Percentiles rank a stretch among this genome's conserved stretches.
Conservation (phyloP, 306 rosid genomes). For the Canavalia gladiata region DNA sequence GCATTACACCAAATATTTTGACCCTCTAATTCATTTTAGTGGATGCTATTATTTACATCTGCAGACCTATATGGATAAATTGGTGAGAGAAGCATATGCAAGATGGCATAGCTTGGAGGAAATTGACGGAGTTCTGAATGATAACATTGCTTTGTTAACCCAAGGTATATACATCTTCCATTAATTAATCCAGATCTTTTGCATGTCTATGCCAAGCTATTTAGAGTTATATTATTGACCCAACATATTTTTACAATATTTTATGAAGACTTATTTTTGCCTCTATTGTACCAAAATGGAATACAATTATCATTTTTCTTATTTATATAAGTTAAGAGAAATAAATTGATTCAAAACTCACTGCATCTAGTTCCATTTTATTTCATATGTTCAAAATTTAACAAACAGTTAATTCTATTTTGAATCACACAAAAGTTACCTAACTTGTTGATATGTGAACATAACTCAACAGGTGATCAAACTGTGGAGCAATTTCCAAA, state of each 20-base stretch:
- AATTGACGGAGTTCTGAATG: conserved; percentile 57
- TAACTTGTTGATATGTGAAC: neutral
- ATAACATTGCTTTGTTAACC: conserved; percentile 57
- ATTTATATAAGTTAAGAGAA: neutral
- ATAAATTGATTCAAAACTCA: neutral
- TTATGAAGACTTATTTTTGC: no score
- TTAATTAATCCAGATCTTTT: neutral
- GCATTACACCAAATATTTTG: neutral
- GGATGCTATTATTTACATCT: conserved; percentile 7
- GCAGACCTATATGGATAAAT: conserved; percentile 60
- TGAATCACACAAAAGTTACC: neutral
- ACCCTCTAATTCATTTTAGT: neutral
- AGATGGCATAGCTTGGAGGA: conserved; percentile 67
- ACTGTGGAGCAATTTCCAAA: conserved; percentile 44
- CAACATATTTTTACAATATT: no score
- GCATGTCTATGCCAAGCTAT: neutral
- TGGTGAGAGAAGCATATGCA: conserved; percentile 62
- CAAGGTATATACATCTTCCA: conserved; percentile 58
- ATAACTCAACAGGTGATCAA: conserved; percentile 51
- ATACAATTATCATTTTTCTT: no score
- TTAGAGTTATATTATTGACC: no score
- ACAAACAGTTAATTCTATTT: neutral
- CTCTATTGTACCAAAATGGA: no score
- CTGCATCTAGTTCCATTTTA: neutral
- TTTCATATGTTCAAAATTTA: neutral